Evolutionary conservation across 139 green algal species (phyloP), one percentile per base, ranked within the genome.

Genomic region (Chlorella vulgaris): DNA sequence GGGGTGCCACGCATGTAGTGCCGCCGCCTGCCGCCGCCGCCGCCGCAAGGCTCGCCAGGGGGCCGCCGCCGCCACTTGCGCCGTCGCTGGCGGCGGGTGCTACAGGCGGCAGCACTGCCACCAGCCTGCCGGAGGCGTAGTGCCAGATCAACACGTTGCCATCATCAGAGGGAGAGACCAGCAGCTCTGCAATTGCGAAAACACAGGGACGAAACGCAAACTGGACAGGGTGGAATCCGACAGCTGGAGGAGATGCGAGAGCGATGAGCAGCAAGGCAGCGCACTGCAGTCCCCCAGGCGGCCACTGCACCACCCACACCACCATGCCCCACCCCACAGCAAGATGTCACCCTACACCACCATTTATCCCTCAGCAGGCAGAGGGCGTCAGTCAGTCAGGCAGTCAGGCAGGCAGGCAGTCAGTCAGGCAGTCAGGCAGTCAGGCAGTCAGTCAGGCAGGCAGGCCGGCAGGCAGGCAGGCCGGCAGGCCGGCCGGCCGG

Each of bases 141-240:
- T 87, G 65, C 92, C 92, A 95, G 2, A 94, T n/a, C 74, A 93
- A 95, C 50, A 94, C 81, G 74, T 63, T 80, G 15, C 92, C 92
- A 60, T 92, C 88, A 73, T 94, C 91, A 2, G 86, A 91, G 33
- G 90, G 89, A 24, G 89, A 91, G 4, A 87, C 75, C 1, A 95
- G 76, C 50, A 88, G 85, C 55, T 88, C 65, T 76, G 77, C 66
- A 60, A 8, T 24, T 22, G 5, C 0, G n/a, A 69, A 69, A 24
- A 21, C 22, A 38, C 35, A n/a, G 35, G 24, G 24, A n/a, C 38
- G 39, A 42, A 6, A n/a, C n/a, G 55, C 55, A 65, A 21, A 65
- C n/a, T n/a, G n/a, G n/a, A n/a, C n/a, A n/a, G n/a, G n/a, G n/a
- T n/a, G n/a, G n/a, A n/a, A n/a, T n/a, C n/a, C n/a, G n/a, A n/a